These are phyloP conservation scores for Rhizophagus clarus DNA, from an alignment of 192 early-diverging fungal genomes.

Conservation along the genomic window DNA sequence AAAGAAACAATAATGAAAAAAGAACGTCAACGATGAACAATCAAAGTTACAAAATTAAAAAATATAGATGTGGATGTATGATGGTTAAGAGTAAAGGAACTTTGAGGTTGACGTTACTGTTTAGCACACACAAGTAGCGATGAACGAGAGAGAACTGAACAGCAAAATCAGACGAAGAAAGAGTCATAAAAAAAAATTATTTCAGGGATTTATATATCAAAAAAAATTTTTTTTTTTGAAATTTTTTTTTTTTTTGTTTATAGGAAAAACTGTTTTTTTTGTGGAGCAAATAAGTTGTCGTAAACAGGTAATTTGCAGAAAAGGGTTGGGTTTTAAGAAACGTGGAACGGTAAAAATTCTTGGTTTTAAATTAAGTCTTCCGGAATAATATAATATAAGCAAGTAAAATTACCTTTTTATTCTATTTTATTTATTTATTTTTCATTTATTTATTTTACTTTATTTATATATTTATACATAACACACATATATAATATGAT, in stretches of 20 bases:
- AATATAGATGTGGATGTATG: background rate
- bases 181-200: background rate
- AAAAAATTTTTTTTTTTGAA: constrained; percentile 6
- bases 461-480: too few species aligned
- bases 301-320: background rate
- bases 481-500: too few species aligned
- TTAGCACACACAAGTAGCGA: background rate
- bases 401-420: too few species aligned
- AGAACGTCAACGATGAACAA: background rate
- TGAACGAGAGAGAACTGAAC: background rate
- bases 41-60: background rate
- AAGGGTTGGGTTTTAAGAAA: background rate
- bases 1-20: constrained; percentile 8
- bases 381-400: too few species aligned
- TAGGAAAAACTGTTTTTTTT: background rate
- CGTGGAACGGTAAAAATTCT: background rate
- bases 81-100: background rate
- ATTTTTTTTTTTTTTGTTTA: constrained; percentile 10
- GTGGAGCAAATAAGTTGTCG: background rate
- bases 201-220: constrained; percentile 1
- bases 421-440: too few species aligned
- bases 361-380: background rate
- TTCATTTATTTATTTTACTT: too few species aligned
- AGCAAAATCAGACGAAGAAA: constrained; percentile 12
- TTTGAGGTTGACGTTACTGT: constrained; percentile 22